Conservation (phyloP, 2,329 filamentous ascomycete species). For the Aspergillus latus region DNA sequence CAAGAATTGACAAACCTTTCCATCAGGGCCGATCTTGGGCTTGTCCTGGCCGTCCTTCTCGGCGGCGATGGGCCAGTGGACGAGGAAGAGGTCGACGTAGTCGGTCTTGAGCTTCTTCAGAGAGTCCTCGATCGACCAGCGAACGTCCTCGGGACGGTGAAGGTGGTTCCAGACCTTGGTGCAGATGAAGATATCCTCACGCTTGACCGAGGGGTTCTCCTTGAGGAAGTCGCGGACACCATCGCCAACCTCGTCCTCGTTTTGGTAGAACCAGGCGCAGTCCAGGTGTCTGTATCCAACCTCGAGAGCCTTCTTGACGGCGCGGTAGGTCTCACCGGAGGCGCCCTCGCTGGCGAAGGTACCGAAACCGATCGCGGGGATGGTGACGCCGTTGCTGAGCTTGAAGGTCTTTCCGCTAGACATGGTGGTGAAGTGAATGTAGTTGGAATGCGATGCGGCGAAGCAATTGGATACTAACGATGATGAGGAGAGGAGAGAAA, state of each 20-base stretch:
- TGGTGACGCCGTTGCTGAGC: conserved; percentile 59
- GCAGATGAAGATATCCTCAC: conserved; percentile 52
- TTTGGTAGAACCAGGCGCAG: conserved; percentile 57
- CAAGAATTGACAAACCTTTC: conserved; percentile 44
- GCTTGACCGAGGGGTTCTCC: conserved; percentile 48
- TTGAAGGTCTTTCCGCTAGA: conserved; percentile 55
- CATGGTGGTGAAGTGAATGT: conserved; percentile 44
- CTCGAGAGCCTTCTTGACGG: conserved; percentile 51
- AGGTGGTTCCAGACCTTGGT: conserved; percentile 57
- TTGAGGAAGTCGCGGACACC: conserved; percentile 57
- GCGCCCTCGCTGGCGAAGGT: conserved; percentile 67
- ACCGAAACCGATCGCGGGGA: conserved; percentile 64
- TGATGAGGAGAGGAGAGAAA: background rate
- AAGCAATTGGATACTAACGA: background rate
- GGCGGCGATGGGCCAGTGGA: conserved; percentile 53
- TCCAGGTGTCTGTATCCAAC: conserved; percentile 57
- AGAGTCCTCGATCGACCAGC: conserved; percentile 58
- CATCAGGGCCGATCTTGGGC: conserved; percentile 53
- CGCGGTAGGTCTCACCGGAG: conserved; percentile 59
- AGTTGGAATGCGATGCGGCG: background rate
- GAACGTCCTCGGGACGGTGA: conserved; percentile 48
- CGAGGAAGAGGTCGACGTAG: conserved; percentile 69
- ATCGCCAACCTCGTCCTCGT: conserved; percentile 55
- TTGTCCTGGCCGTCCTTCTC: conserved; percentile 51
- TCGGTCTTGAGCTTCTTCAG: conserved; percentile 66